These are phyloP conservation scores for Echium plantagineum DNA, from an alignment of 257 asterid genomes.

Conservation along the genomic window DNA sequence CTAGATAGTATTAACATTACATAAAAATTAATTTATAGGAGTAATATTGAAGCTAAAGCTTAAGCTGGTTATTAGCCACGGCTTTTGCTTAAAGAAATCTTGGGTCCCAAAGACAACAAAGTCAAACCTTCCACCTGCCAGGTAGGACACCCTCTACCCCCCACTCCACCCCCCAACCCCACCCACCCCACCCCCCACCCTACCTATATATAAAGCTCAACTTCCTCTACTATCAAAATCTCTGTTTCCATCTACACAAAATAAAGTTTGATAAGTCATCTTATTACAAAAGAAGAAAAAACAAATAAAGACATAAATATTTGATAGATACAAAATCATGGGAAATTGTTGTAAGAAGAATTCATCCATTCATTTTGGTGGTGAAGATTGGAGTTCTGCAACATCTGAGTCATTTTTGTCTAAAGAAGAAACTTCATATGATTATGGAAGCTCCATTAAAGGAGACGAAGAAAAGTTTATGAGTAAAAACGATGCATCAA, in stretches of 20 bases:
- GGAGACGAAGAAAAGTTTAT: neutral
- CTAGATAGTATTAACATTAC: neutral
- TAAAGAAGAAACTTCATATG: neutral
- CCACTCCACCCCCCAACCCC: neutral
- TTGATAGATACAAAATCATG: constrained; percentile 15
- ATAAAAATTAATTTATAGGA: neutral
- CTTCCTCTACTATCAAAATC: neutral
- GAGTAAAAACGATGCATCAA: constrained; percentile 1
- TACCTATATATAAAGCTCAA: neutral
- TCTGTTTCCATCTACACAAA: neutral
- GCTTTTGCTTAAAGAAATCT: neutral
- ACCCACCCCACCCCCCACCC: neutral
- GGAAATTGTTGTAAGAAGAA: constrained; percentile 52
- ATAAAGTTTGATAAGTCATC: too few species aligned
- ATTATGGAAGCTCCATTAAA: neutral
- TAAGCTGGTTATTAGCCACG: neutral
- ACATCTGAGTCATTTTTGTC: constrained; percentile 3
- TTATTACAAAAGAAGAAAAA: too few species aligned
- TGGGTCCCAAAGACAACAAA: neutral
- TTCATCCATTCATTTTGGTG: constrained; percentile 48
- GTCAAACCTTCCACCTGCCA: neutral
- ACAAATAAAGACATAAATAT: too few species aligned
- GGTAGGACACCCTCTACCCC: neutral
- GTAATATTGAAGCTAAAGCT: neutral
- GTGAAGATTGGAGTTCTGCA: constrained; percentile 57